Percentiles rank a stretch among this genome's conserved stretches.
phyloP scores from a whole-genome alignment of 306 rosid species.

The Acacia melanoxylon region DNA sequence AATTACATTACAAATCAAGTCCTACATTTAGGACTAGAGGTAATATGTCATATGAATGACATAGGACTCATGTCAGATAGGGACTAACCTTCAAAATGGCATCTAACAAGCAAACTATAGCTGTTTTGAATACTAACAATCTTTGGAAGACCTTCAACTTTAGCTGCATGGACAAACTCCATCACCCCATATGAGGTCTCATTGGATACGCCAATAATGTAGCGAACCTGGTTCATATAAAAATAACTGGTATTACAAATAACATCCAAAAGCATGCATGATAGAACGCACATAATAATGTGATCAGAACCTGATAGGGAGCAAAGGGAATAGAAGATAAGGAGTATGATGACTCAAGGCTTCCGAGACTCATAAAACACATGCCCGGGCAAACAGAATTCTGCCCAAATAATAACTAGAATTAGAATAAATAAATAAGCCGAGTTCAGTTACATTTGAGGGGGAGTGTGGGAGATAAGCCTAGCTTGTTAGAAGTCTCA shows the following conservation, averaged over 20 bases:
- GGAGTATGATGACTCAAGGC: neutral
- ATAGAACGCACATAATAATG: slow-evolving; percentile 26
- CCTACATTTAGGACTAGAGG: too few species aligned
- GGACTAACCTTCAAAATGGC: slow-evolving; percentile 65
- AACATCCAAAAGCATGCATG: slow-evolving; percentile 17
- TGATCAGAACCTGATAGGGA: slow-evolving; percentile 14
- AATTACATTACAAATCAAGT: too few species aligned
- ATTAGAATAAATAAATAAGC: too few species aligned
- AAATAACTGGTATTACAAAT: slow-evolving; percentile 5
- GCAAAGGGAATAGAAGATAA: neutral
- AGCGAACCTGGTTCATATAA: slow-evolving; percentile 63
- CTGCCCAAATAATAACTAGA: too few species aligned
- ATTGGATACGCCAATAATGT: slow-evolving; percentile 89
- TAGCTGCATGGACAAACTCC: slow-evolving; percentile 89
- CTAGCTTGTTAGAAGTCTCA: too few species aligned
- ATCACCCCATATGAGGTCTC: slow-evolving; percentile 97
- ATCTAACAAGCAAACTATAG: slow-evolving; percentile 73
- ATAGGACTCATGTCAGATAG: neutral
- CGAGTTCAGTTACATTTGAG: too few species aligned
- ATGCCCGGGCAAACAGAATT: too few species aligned
- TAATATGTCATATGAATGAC: neutral
- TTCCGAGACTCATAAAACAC: too few species aligned
- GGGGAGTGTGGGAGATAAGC: neutral
- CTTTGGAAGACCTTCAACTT: slow-evolving; percentile 84
- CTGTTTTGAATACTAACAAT: slow-evolving; percentile 87